Base-by-base conservation (phyloP, 441 rosid genomes). In the Populus hybrid region DNA sequence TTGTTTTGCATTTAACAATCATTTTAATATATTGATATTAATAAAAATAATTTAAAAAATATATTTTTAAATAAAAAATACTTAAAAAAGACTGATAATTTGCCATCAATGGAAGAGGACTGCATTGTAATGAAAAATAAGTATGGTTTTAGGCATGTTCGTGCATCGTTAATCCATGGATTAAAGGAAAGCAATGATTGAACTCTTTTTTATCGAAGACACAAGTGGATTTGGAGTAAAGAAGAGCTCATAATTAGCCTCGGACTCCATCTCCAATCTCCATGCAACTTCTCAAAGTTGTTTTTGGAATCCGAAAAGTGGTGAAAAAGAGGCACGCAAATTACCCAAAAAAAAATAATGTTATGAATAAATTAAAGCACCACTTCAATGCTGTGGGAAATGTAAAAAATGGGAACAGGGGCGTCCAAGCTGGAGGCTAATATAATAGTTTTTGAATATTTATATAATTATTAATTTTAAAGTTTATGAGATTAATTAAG, bases 1-100 rank as follows among this genome's bases (percentile, higher is more conserved):
- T 38, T 38, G 9, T 38, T 38, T 0, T 38, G 0, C 2, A 2
- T 1, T 38, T 9, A 0, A 1, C 0, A 0, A 38, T 38, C 0
- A 38, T 36, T 36, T 36, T 9, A 38, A 38, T 38, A 9, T 2
- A 38, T 1, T 38, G 12, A 9, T 38, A 2, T 38, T 9, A 38
- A 38, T 38, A 1, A 38, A 38, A 38, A 38, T 38, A 38, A 38
- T 38, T 38, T 1, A 38, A 38, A 38, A 38, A 9, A 38, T 9
- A 2, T 9, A 36, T 36, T 38, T 38, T 38, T 38, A 38, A 38
- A 8, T 38, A 38, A 38, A 38, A 26, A 26, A 26, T 26, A 26
- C 28, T 26, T 26, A 26, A 26, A 26, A 38, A 38, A 38, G 2
- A 38, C 46, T 9, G 1, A 38, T 38, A 9, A 38, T 40, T 10